Conservation (phyloP, 2,329 filamentous ascomycete species). For the Elsinoe fawcettii region DNA sequence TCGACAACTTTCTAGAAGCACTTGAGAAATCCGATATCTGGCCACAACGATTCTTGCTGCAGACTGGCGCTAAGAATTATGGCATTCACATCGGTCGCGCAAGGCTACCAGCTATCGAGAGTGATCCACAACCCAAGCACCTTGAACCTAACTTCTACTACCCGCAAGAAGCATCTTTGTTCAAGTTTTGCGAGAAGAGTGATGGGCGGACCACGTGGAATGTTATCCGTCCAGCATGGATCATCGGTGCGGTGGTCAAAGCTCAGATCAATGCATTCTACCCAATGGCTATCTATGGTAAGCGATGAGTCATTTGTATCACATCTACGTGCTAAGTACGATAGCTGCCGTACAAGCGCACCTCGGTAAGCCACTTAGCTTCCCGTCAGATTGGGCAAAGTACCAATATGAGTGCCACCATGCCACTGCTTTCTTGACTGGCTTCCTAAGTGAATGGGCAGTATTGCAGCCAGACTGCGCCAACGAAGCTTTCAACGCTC, state of each 20-base stretch:
- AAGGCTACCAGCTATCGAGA: slow-evolving; percentile 39
- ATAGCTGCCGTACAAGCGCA: slow-evolving; percentile 39
- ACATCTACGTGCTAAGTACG: neutral
- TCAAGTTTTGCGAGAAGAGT: slow-evolving; percentile 33
- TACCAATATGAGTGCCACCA: slow-evolving; percentile 32
- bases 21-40: slow-evolving; percentile 36
- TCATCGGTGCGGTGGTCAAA: slow-evolving; percentile 44
- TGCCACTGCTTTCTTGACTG: slow-evolving; percentile 39
- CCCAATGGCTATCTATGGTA: slow-evolving; percentile 41
- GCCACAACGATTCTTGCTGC: slow-evolving; percentile 43
- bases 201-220: slow-evolving; percentile 36
- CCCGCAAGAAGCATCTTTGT: slow-evolving; percentile 44
- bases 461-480: slow-evolving; percentile 35
- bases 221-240: slow-evolving; percentile 41
- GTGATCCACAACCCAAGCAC: slow-evolving; percentile 34
- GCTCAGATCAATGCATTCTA: slow-evolving; percentile 45
- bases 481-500: slow-evolving; percentile 45
- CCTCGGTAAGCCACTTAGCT: slow-evolving; percentile 36
- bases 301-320: neutral
- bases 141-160: slow-evolving; percentile 50
- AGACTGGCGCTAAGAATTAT: slow-evolving; percentile 49
- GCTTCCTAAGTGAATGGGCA: slow-evolving; percentile 45
- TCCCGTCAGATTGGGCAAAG: slow-evolving; percentile 41
- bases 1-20: slow-evolving; percentile 43
- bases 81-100: slow-evolving; percentile 41